Base-by-base conservation (phyloP, 169 alveolate genomes). In the Nephromyces sp. region DNA sequence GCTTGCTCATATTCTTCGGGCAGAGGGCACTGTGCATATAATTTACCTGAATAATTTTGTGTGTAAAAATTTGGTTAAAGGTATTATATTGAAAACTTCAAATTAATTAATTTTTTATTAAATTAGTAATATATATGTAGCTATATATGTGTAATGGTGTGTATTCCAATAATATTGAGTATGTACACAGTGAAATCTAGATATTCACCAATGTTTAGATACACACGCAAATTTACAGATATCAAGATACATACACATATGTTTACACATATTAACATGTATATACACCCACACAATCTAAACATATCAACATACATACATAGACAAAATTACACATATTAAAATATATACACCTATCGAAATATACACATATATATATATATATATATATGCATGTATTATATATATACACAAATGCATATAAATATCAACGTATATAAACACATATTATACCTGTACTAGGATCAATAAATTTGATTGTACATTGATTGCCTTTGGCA, bases 21-120 rank as follows among this genome's bases (percentile, higher is more conserved):
- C 21, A 74, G 21, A 35, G 80, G 80, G 31, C 80, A 74, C 28
- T 31, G 68, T n/a, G 80, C 80, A 33, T 62, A 74, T 24, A 74
- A 71, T 2, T 52, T 22, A 2, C 80, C 77, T 70, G 51, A 6
- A 52, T 15, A 15, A 62, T 15, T 8, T n/a, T 62, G 51, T 15
- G 8, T 21, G 51, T 62, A 57, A n/a, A 62, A 8, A 8, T 8
- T n/a, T n/a, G n/a, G n/a, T n/a, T n/a, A n/a, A n/a, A n/a, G n/a
- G n/a, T n/a, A n/a, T n/a, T n/a, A n/a, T n/a, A n/a, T n/a, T n/a
- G n/a, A n/a, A n/a, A n/a, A n/a, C n/a, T n/a, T n/a, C n/a, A n/a
- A n/a, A n/a, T n/a, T n/a, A n/a, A n/a, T n/a, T n/a, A n/a, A n/a
- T n/a, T n/a, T n/a, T n/a, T n/a, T n/a, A n/a, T n/a, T n/a, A n/a